These are phyloP conservation scores for Beauveria sp. DNA, from an alignment of 2,329 filamentous ascomycete genomes.

Conservation along the genomic window DNA sequence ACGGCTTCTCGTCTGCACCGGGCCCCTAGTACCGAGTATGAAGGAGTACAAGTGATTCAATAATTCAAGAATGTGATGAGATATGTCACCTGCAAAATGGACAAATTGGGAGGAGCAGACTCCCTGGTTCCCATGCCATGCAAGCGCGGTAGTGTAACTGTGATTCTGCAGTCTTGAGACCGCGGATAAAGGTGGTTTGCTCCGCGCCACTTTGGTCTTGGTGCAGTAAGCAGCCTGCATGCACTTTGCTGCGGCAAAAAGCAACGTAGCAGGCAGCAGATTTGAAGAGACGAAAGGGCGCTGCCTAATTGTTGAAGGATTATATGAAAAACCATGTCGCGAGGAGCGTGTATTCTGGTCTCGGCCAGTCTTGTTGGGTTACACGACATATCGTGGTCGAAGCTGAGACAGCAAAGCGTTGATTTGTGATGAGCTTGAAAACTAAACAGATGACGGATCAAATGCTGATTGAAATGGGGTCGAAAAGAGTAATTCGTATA, in stretches of 20 bases:
- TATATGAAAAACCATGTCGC: neutral
- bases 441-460: neutral
- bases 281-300: neutral
- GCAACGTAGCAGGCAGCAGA: neutral
- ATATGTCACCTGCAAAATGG: too few relatives aligned
- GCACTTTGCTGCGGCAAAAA: neutral
- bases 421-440: neutral
- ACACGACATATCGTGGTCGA: neutral
- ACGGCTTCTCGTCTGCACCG: neutral
- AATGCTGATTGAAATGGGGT: neutral
- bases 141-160: neutral
- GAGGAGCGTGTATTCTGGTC: neutral
- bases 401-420: neutral
- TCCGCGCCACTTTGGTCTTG: neutral
- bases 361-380: neutral
- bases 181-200: neutral
- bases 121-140: neutral
- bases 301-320: neutral
- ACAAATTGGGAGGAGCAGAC: neutral
- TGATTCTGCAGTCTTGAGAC: neutral
- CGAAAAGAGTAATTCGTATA: neutral
- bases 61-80: too few relatives aligned
- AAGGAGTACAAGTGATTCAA: too few relatives aligned
- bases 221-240: neutral
- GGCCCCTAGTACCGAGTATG: too few relatives aligned